Base-by-base conservation (phyloP, 2,329 filamentous ascomycete genomes). In the Botryosphaeria dothidea region DNA sequence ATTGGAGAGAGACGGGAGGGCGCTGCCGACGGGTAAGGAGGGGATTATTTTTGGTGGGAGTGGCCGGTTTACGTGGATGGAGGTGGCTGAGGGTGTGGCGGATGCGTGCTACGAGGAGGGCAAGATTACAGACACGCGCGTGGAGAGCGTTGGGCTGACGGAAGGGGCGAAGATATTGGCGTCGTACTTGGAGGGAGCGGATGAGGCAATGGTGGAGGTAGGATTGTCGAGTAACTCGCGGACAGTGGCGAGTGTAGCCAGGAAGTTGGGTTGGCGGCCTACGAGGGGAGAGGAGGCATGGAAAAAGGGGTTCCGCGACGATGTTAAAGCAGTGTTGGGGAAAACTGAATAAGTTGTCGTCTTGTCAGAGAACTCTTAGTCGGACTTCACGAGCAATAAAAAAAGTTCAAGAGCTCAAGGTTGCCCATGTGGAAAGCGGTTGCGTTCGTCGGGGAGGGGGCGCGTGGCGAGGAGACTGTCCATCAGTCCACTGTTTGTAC, bases 21-120 rank as follows among this genome's bases (percentile, higher is more conserved):
- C 9, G 9, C 27, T 66, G 49, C 65, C 65, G 27, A 29, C 13
- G 34, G 62, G 61, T 9, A 65, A 56, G 36, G 27, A 21, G 23
- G 65, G 62, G 5, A 52, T 66, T n/a, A 49, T 66, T 9, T 65
- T 66, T 15, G 38, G 54, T 31, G 65, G 21, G 23, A 65, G 64
- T 27, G 62, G 65, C 1, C 25, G 56, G 23, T 52, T 62, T 45
- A 38, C 54, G 43, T 66, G 65, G 62, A 48, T 19, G n/a, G 62
- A 54, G 11, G 56, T 66, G 6, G 65, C 65, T 21, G 36, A 66
- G 29, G 56, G 34, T 6, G 65, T 57, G 31, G 62, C 48, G 15
- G 48, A 65, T 46, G 38, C 49, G 1, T 65, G 65, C 17, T 45
- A 13, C 17, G 52, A 52, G 34, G 65, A 43, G 29, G 52, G 51